Conservation (phyloP, 73 alveolate genomes). For the Uronychia setigera region DNA sequence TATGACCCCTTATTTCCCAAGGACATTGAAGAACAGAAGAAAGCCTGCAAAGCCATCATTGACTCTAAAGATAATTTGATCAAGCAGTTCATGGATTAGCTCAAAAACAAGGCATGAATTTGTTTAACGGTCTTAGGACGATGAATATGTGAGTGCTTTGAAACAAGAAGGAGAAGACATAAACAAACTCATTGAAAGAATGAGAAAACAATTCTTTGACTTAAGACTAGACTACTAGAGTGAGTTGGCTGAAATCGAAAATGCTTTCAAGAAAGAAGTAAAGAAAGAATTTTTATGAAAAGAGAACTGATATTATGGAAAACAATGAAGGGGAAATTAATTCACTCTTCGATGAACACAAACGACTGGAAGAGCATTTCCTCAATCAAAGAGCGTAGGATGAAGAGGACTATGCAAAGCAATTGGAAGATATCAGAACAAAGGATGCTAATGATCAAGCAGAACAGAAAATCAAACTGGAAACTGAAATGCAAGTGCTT, state of each 20-base stretch:
- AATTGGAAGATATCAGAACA: conserved; percentile 73
- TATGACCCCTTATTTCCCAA: conserved; percentile 4
- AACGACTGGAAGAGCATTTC: conserved; percentile 72
- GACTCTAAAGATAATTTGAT: conserved; percentile 76
- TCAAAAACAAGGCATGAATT: conserved; percentile 46
- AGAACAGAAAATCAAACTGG: conserved; percentile 81
- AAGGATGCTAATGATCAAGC: conserved; percentile 82
- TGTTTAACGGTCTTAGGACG: conserved; percentile 51
- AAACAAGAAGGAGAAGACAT: conserved; percentile 78
- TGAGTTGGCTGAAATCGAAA: conserved; percentile 78
- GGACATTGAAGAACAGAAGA: conserved; percentile 80
- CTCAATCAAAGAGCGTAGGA: conserved; percentile 67
- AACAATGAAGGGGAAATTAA: conserved; percentile 70
- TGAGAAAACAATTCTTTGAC: conserved; percentile 78
- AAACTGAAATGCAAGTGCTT: conserved; percentile 74
- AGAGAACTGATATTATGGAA: conserved; percentile 65
- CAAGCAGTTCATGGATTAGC: conserved; percentile 70
- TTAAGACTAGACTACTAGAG: conserved; percentile 79
- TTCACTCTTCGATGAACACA: conserved; percentile 73
- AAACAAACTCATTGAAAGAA: conserved; percentile 66
- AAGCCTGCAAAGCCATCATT: conserved; percentile 69
- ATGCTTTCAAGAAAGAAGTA: conserved; percentile 74
- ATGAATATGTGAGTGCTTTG: conserved; percentile 82
- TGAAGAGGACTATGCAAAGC: conserved; percentile 80
- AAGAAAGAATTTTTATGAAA: conserved; percentile 19